A percentile compares a stretch with the other conserved stretches of the same genome.
Conservation (phyloP, 1,284 basidiomycete genomes). For the Moesziomyces sp. region DNA sequence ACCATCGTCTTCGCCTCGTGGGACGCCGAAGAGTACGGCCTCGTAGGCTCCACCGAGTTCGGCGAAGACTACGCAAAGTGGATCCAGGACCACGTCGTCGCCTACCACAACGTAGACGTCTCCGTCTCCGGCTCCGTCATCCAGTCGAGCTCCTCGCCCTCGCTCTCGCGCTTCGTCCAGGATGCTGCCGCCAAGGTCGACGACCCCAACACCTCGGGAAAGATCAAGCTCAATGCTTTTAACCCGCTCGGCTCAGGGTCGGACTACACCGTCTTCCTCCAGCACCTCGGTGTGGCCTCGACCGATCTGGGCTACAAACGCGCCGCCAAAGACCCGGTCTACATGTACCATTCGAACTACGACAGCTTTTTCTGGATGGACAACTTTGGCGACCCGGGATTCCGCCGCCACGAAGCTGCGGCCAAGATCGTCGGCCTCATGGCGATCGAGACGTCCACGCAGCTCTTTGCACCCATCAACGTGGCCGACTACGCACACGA, state of each 20-base stretch:
- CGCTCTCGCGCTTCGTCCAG: slow-evolving; percentile 80
- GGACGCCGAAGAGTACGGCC: slow-evolving; percentile 93
- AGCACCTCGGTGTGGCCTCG: slow-evolving; percentile 69
- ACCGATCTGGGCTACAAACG: slow-evolving; percentile 66
- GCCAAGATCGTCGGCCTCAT: slow-evolving; percentile 72
- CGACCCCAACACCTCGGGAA: slow-evolving; percentile 43
- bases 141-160: slow-evolving; percentile 75
- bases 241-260: slow-evolving; percentile 71
- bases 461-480: slow-evolving; percentile 77
- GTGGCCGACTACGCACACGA: slow-evolving; percentile 71
- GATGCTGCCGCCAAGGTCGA: slow-evolving; percentile 75
- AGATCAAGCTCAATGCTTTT: slow-evolving; percentile 29
- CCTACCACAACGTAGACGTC: slow-evolving; percentile 85
- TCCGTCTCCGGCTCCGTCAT: slow-evolving; percentile 79
- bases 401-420: slow-evolving; percentile 77
- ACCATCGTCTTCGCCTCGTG: slow-evolving; percentile 89
- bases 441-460: slow-evolving; percentile 75
- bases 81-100: slow-evolving; percentile 81
- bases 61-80: slow-evolving; percentile 87
- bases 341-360: slow-evolving; percentile 77
- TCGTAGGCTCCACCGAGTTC: slow-evolving; percentile 88
- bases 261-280: slow-evolving; percentile 81
- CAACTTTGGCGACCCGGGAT: slow-evolving; percentile 79
- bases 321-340: slow-evolving; percentile 50
- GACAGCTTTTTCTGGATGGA: slow-evolving; percentile 82